Evolutionary conservation across 768 basidiomycete species (phyloP), one percentile per base, ranked within the genome.

Genomic region (Auricularia sp.): DNA sequence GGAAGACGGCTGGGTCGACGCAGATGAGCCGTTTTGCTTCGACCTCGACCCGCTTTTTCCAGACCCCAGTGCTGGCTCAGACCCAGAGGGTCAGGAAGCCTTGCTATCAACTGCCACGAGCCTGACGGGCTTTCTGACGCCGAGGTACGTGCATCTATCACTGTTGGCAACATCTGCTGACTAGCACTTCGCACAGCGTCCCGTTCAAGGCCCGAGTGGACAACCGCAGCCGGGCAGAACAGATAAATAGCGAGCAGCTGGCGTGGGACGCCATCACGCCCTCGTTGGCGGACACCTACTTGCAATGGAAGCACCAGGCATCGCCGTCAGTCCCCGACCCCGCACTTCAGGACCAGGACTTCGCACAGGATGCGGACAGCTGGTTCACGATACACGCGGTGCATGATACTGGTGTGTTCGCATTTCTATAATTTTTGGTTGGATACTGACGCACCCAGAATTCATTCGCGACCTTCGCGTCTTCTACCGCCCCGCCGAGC

Each of bases 281-380:
- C 7, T 88, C 91, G 68, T 79, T 90, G 56, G 83, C 90, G 3
- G 88, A 90, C 72, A 87, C 90, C 10, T 90, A 90, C 72, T 16
- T 51, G 5, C 11, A 8, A 5, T 51, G 47, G 47, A 51, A 51
- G 21, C 47, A 51, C 21, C 16, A 16, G 23, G 42, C 42, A 7
- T 39, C 36, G 16, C 16, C 10, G 10, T 10, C 42, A 16, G 10
- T 12, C 47, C 47, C 10, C 8, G 42, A 43, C 8, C 42, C 10
- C 16, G 23, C 23, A 23, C 23, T 23, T 23, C 23, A 23, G 16
- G 42, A 43, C 42, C 8, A 43, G 10, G 42, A 43, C 42, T 8
- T 16, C 16, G 42, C 16, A 16, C 42, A 8, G 16, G 42, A 43
- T 8, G 42, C 10, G 10, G 42, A 16, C 42, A 16, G 16, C 42